Evolutionary conservation across 352 stramenopile species (phyloP), one percentile per base, ranked within the genome.

Genomic region (Pythium monospermum): DNA sequence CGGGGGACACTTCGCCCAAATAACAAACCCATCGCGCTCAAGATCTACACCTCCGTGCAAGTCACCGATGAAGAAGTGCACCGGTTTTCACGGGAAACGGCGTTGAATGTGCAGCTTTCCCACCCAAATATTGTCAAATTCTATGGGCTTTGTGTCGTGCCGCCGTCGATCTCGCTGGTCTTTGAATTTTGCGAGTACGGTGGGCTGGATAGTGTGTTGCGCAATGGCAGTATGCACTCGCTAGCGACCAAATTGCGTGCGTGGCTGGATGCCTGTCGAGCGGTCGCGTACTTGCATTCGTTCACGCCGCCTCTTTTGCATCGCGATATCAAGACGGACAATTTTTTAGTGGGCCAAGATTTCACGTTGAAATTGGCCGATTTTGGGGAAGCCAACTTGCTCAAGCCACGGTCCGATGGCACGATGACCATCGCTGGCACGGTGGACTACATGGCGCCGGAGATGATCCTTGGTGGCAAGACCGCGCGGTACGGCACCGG

Each of bases 151-250:
- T 94, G 83, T 39, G 83, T 94, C 13, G 77, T 91, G 25, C 83
- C 83, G 2, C 83, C 83, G 3, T 87, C 79, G 0, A 92, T 94
- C 40, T 94, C 78, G 8, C 67, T 94, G 15, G 83, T 94, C 35
- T 92, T 92, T 49, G 83, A 92, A 59, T 91, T 89, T 49, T 94
- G 83, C 53, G 83, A 94, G 41, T 89, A 85, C 46, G 83, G 83
- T 19, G 74, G 76, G 0, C 66, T 94, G 13, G 83, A 91, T 18
- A 65, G 72, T 15, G 71, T 82, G 3, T 54, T 87, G 26, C 39
- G 63, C 40, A 77, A 76, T 25, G 71, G 65, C 4, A 61, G 69
- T 23, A 75, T 83, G 42, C 86, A 78, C 71, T 78, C 68, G 7
- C 36, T 94, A 2, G 75, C 67, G 16, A 83, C 73, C 2, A 94